A percentile compares a stretch with the other conserved stretches of the same genome.
Conservation (phyloP, 2,329 filamentous ascomycete genomes). For the Cryphonectria naterciae region DNA sequence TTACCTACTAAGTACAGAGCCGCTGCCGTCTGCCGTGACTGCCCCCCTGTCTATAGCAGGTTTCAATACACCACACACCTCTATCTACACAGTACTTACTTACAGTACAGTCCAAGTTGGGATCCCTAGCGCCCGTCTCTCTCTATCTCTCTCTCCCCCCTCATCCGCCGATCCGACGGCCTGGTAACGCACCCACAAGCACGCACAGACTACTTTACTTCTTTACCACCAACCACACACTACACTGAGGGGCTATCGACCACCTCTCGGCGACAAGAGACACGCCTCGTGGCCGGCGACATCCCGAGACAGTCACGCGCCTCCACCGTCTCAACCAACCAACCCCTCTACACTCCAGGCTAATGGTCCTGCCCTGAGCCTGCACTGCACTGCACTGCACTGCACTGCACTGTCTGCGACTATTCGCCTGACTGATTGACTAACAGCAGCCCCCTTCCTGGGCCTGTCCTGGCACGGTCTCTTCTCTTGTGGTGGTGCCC, state of each 20-base stretch:
- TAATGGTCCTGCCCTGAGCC: slow-evolving; percentile 14
- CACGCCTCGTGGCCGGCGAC: slow-evolving; percentile 28
- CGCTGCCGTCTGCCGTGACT: neutral
- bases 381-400: too few relatives aligned
- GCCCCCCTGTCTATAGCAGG: neutral
- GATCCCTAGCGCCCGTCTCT: slow-evolving; percentile 3
- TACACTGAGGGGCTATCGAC: neutral
- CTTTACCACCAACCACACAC: neutral
- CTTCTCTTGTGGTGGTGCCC: neutral
- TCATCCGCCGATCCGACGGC: neutral
- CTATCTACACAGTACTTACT: neutral
- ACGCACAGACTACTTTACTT: neutral
- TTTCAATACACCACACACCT: neutral
- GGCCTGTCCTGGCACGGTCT: neutral
- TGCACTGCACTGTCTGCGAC: slow-evolving; percentile 17
- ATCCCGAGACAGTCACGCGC: slow-evolving; percentile 26
- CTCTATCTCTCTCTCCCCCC: neutral
- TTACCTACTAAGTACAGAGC: neutral
- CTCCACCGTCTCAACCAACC: neutral
- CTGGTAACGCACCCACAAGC: neutral
- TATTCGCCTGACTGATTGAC: slow-evolving; percentile 13
- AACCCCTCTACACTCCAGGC: slow-evolving; percentile 17
- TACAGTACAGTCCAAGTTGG: neutral
- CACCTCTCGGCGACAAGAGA: slow-evolving; percentile 21
- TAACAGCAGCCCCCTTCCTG: neutral